phyloP scores from a whole-genome alignment of 2,329 filamentous ascomycete genomes.

The Fusarium brachygibbosum region DNA sequence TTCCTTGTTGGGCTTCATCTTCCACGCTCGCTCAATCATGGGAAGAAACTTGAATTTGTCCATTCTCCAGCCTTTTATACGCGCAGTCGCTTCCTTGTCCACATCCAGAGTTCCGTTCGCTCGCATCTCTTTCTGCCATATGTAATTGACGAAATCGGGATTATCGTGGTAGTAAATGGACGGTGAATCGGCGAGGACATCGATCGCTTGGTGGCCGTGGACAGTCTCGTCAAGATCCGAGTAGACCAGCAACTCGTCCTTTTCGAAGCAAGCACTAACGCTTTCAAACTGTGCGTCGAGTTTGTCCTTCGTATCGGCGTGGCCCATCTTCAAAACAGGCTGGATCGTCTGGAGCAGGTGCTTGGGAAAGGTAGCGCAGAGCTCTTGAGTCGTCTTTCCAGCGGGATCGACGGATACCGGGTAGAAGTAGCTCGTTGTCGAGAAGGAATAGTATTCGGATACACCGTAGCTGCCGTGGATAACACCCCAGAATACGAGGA shows the following conservation, averaged over 20 bases:
- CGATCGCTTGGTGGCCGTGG: constrained; percentile 58
- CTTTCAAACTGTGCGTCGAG: constrained; percentile 62
- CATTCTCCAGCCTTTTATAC: constrained; percentile 63
- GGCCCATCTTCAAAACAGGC: constrained; percentile 54
- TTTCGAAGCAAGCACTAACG: constrained; percentile 64
- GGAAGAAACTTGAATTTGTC: constrained; percentile 71
- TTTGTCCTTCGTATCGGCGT: constrained; percentile 49
- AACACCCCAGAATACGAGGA: constrained; percentile 46
- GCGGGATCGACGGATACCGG: constrained; percentile 49
- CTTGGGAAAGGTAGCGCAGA: constrained; percentile 53
- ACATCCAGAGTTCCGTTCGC: constrained; percentile 52
- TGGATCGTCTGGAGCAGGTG: constrained; percentile 51
- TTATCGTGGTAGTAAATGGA: constrained; percentile 55
- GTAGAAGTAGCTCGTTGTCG: constrained; percentile 50
- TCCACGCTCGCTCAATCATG: constrained; percentile 66
- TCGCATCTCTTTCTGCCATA: constrained; percentile 56
- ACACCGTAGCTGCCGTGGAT: constrained; percentile 45
- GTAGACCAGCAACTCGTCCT: constrained; percentile 60
- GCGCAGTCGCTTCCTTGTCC: constrained; percentile 50
- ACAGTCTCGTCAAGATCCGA: constrained; percentile 64
- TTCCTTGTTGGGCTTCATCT: constrained; percentile 60
- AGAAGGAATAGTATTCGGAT: constrained; percentile 49
- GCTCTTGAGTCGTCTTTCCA: constrained; percentile 45
- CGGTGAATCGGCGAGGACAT: constrained; percentile 63
- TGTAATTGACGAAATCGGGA: constrained; percentile 56